Percentiles rank a stretch among this genome's conserved stretches.
phyloP scores from a whole-genome alignment of 1,284 basidiomycete species.

The Moniliophthora roreri region DNA sequence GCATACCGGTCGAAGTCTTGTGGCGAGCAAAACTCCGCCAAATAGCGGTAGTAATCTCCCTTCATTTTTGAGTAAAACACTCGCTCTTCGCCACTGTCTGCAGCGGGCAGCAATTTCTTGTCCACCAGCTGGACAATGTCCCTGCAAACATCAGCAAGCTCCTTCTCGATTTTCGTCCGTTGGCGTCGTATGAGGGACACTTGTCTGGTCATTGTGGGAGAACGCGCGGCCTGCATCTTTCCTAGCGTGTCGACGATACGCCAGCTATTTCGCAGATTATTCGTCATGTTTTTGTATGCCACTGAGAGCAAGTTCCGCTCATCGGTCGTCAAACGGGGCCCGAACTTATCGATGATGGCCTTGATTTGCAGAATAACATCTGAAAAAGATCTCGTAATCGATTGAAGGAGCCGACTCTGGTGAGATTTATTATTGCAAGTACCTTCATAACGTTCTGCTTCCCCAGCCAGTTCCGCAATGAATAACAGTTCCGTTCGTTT shows the following conservation, averaged over 20 bases:
- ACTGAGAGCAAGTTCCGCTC: conserved; percentile 71
- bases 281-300: conserved; percentile 70
- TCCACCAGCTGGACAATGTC: conserved; percentile 59
- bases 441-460: conserved; percentile 70
- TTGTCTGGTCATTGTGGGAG: conserved; percentile 33
- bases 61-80: conserved; percentile 75
- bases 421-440: conserved; percentile 11
- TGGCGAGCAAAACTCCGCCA: conserved; percentile 59
- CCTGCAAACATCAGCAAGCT: conserved; percentile 55
- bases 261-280: conserved; percentile 61
- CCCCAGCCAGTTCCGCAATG: conserved; percentile 65
- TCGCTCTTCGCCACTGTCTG: conserved; percentile 57
- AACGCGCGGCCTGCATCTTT: conserved; percentile 40
- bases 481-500: conserved; percentile 34
- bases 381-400: conserved; percentile 24
- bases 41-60: conserved; percentile 70
- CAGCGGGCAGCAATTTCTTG: conserved; percentile 51
- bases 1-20: conserved; percentile 49
- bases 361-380: conserved; percentile 63
- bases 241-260: conserved; percentile 57
- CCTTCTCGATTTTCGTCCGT: conserved; percentile 54
- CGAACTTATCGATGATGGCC: conserved; percentile 46
- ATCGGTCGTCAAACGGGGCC: conserved; percentile 53
- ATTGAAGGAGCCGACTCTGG: not conserved
- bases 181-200: conserved; percentile 49